phyloP scores from a whole-genome alignment of 2,329 filamentous ascomycete genomes.

The Fusarium verticillioides region DNA sequence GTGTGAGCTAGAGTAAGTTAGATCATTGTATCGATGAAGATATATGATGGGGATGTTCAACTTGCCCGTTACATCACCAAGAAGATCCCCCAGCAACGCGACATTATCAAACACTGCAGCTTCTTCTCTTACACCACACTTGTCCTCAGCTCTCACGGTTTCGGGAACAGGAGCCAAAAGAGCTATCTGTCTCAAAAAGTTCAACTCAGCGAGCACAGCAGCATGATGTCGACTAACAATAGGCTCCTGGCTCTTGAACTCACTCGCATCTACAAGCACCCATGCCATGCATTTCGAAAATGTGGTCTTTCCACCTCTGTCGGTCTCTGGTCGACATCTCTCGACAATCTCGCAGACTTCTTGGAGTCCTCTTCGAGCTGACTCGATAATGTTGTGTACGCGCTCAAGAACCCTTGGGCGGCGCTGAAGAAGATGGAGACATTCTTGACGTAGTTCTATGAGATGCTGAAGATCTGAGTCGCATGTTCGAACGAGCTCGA shows the following conservation, averaged over 20 bases:
- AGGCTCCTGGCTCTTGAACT: constrained; percentile 44
- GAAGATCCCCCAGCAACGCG: constrained; percentile 31
- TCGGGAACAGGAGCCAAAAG: constrained; percentile 24
- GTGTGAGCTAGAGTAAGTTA: neutral
- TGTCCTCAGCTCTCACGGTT: neutral
- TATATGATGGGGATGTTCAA: too few species aligned
- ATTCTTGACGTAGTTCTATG: constrained; percentile 47
- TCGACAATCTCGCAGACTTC: constrained; percentile 47
- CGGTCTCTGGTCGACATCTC: constrained; percentile 42
- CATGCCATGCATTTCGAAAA: constrained; percentile 41
- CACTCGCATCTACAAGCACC: constrained; percentile 39
- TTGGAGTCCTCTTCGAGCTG: constrained; percentile 41
- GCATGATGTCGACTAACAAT: constrained; percentile 45
- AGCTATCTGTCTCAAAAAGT: constrained; percentile 40
- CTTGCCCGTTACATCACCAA: constrained; percentile 19
- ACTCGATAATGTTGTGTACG: constrained; percentile 45
- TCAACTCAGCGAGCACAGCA: constrained; percentile 46
- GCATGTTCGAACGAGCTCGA: constrained; percentile 49
- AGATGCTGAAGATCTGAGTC: constrained; percentile 48
- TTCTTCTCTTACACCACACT: neutral
- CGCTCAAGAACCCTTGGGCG: constrained; percentile 43
- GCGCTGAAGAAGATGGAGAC: constrained; percentile 39
- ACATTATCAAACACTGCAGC: constrained; percentile 28
- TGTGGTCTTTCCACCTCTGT: constrained; percentile 25
- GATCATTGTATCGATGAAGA: neutral